Base-by-base conservation (phyloP, 2,329 filamentous ascomycete species). In the Erysiphe pulchra region DNA sequence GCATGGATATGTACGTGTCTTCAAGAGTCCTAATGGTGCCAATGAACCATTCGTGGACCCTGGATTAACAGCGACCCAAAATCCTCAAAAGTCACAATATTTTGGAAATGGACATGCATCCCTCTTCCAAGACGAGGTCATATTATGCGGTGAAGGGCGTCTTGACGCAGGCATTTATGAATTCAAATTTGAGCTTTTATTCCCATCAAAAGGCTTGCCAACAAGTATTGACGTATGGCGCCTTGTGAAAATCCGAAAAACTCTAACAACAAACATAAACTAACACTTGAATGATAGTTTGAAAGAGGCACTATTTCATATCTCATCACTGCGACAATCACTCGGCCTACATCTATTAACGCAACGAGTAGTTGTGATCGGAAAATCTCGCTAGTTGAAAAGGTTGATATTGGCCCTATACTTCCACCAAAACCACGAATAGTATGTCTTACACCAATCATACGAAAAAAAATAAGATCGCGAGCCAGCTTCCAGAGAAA, bases 281-380 rank as follows among this genome's bases (percentile, higher is more conserved):
- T 43, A 43, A 43, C n/a, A 33, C 12, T 33, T 33, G 12, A 17
- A 16, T 42, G 38, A 41, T 45, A 95, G 85, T 98, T 98, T 60
- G 90, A 95, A 62, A 77, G 87, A 57, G 90, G 90, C 33, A 86
- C 83, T 1, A 83, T 98, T 54, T 79, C 80, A 17, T 98, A 95
- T 62, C 75, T 87, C 64, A 72, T 95, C 54, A 87, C 83, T 6
- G 80, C 87, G 31, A 94, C 85, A 9, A 61, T 95, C 47, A 95
- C 87, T 17, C 75, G 85, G 47, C 87, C 90, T 17, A 90, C 81
- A 0, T 77, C 85, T 6, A 92, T 94, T 50, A 71, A 78, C 13
- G 78, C 87, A 1, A 85, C 78, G 2, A 70, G 77, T 10, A 80
- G 74, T 33, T 90, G 81, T 61, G 84, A 92, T 52, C 72, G 76